Evolutionary conservation across 1,284 basidiomycete genomes (phyloP), one percentile per base, ranked within the genome.

Genomic region (Heterobasidion irregulare): DNA sequence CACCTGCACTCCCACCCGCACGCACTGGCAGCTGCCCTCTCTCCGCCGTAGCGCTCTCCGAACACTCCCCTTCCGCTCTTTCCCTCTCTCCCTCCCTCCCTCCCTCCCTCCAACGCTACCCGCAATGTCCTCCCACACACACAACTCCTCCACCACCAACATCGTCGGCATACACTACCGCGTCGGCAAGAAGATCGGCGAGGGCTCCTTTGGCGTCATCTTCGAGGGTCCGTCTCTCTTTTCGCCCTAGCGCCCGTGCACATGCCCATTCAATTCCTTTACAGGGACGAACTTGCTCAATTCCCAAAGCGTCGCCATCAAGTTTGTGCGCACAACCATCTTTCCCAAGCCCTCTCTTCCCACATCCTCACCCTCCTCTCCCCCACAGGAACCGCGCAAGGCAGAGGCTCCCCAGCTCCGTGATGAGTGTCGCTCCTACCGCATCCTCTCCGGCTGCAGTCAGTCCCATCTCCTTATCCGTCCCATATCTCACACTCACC

Each of bases 391-490:
- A 82, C 94, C 94, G 13, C 78, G 94, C 64, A 98, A 98, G 74
- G 93, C 92, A 34, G 94, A 98, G 72, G 94, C 94, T 9, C 95
- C 95, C 44, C 95, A 98, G 70, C 79, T 98, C 32, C 80, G 94
- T 58, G 94, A 98, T 71, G 94, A 98, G 77, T 98, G 95, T 78
- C 85, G 94, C 59, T 94, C 92, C 47, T 98, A 98, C 77, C 93
- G 95, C 71, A 97, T 97, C 66, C 77, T 98, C 48, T 83, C 88
- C 55, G 94, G 94, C 58, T 95, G 90, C 69, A 80, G 93, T 95
- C 66, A 73, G 92, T 90, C 15, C 36, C 4, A 6, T 47, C 19
- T 15, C 2, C 1, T 13, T 50, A 41, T 13, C 49, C 2, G 15
- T 6, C 8, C 26, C 12, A 2, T 16, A 13, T 15, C 12, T 19